Evolutionary conservation across 164 flowering plant genomes (phyloP).

Genomic region (Protea cynaroides): DNA sequence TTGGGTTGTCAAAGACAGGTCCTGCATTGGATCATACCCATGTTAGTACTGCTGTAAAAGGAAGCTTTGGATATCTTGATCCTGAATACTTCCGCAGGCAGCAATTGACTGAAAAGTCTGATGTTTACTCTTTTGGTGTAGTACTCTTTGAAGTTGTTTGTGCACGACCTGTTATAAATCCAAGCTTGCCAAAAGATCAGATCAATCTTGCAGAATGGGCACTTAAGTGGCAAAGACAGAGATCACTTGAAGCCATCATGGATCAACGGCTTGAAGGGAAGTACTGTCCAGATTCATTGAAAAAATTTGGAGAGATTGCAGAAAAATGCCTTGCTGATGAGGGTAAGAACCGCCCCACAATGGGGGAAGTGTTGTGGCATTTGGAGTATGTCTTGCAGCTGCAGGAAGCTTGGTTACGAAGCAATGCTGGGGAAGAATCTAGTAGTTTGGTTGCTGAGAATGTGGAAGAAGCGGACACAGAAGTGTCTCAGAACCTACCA

Average conservation of each 20-base stretch:
- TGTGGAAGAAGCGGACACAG: constrained; percentile 14
- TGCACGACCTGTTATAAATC: constrained; percentile 69
- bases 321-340: constrained; percentile 67
- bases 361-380: constrained; percentile 75
- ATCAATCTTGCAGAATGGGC: constrained; percentile 82
- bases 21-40: constrained; percentile 65
- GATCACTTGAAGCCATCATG: constrained; percentile 42
- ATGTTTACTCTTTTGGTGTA: constrained; percentile 73
- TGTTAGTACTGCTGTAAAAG: constrained; percentile 76
- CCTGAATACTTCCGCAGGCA: constrained; percentile 68
- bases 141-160: constrained; percentile 67
- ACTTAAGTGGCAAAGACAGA: constrained; percentile 47
- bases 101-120: constrained; percentile 67
- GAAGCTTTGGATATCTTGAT: constrained; percentile 78
- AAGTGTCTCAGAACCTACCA: background rate
- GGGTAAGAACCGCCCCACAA: constrained; percentile 60
- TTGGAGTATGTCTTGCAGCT: constrained; percentile 64
- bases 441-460: constrained; percentile 23
- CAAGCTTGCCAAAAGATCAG: constrained; percentile 58
- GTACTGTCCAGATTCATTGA: constrained; percentile 41
- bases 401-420: constrained; percentile 43
- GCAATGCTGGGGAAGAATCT: constrained; percentile 17
- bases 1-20: constrained; percentile 63
- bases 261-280: constrained; percentile 42
- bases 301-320: constrained; percentile 58